Base-by-base conservation (phyloP, 2,329 filamentous ascomycete genomes). In the Aureobasidium subglaciale region DNA sequence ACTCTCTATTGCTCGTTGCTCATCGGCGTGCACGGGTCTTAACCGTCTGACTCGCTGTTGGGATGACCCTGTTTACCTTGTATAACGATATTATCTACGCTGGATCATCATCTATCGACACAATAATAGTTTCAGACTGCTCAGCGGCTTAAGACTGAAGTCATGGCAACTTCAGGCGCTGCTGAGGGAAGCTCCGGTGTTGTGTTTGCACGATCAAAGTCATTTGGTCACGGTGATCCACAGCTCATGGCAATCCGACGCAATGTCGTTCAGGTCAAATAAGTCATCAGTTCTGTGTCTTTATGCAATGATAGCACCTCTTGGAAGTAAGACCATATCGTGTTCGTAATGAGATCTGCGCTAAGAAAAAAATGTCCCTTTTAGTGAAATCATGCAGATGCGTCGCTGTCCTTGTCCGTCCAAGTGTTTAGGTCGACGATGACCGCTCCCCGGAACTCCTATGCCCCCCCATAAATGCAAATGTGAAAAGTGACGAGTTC, bases 1-100 rank as follows among this genome's bases (percentile, higher is more conserved):
- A 35, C 32, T 37, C 32, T 37, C 25, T 49, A 24, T 50, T 50
- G 46, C 46, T 50, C 24, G 46, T 50, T 34, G 32, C 15, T 38
- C 15, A 50, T 50, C 34, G 34, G 46, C 32, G 32, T 27, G 46
- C 46, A 38, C 46, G 46, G 32, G 43, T 27, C n/a, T 20, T 24
- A n/a, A 2, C n/a, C 16, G 24, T 18, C 30, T 37, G 10, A 6
- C 2, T 13, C 13, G 22, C 13, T 4, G 5, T 20, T 8, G 10
- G 46, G 32, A 22, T 18, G 24, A 49, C 46, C 46, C 46, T 49
- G 46, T 2, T 35, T 22, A 5, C n/a, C 29, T 40, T n/a, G 11
- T n/a, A 35, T 30, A 30, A 13, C n/a, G n/a, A n/a, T n/a, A n/a
- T n/a, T n/a, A n/a, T n/a, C n/a, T n/a, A n/a, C n/a, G n/a, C n/a